A percentile compares a stretch with the other conserved stretches of the same genome.
phyloP scores from a whole-genome alignment of 495 filamentous ascomycete genomes.

The Cairneyella variabilis region DNA sequence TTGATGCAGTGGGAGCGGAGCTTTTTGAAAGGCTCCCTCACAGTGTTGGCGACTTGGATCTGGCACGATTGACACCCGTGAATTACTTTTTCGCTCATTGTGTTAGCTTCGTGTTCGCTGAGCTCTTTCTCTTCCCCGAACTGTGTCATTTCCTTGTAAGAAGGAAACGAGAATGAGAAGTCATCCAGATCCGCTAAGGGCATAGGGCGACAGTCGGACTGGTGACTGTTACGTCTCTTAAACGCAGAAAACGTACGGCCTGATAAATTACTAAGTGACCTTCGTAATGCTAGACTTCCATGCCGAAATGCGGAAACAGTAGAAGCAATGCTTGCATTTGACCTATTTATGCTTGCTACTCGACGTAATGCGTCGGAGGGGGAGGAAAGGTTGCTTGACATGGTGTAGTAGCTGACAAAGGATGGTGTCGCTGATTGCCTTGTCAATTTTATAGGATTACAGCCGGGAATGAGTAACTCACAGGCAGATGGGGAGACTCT shows the following conservation, averaged over 20 bases:
- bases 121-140: too few species aligned
- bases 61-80: constrained; percentile 1
- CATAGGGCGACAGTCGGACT: not conserved
- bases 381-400: not conserved
- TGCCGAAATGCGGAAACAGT: not conserved
- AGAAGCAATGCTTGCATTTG: not conserved
- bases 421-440: not conserved
- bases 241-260: not conserved
- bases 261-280: not conserved
- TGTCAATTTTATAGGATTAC: not conserved
- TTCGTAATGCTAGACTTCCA: not conserved
- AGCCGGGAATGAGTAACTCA: not conserved
- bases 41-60: not conserved
- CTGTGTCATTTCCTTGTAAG: not conserved
- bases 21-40: constrained; percentile 1
- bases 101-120: not conserved
- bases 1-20: not conserved
- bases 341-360: not conserved
- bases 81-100: not conserved
- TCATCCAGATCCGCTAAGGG: not conserved
- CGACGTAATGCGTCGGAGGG: not conserved
- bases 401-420: not conserved
- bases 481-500: constrained; percentile 3
- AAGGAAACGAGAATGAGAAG: not conserved
- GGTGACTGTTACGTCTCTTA: not conserved